phyloP scores from a whole-genome alignment of 2,329 filamentous ascomycete genomes.

The Sporothrix luriei region DNA sequence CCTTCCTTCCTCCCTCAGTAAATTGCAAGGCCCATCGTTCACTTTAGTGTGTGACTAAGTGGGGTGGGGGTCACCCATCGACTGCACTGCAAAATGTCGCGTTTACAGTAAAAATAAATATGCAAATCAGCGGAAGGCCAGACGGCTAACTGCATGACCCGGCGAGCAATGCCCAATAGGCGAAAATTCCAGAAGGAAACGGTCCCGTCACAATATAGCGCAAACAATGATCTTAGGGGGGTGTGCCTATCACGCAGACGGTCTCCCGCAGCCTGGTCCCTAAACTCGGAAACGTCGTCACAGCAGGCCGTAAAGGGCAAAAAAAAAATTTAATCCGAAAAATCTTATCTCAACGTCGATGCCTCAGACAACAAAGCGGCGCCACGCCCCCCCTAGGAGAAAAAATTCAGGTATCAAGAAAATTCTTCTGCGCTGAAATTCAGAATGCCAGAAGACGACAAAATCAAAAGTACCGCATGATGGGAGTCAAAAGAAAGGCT shows the following conservation, averaged over 20 bases:
- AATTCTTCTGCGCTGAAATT: slow-evolving; percentile 3
- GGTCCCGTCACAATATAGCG: not conserved
- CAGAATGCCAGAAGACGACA: slow-evolving; percentile 6
- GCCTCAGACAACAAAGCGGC: slow-evolving; percentile 28
- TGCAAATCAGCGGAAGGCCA: slow-evolving; percentile 15
- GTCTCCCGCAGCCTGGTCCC: slow-evolving; percentile 10
- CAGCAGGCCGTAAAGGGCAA: slow-evolving; percentile 4
- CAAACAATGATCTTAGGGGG: not conserved
- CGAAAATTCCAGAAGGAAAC: slow-evolving; percentile 13
- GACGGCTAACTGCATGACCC: slow-evolving; percentile 17
- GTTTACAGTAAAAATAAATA: slow-evolving; percentile 11
- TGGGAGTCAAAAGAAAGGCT: slow-evolving; percentile 11
- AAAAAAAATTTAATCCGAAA: slow-evolving; percentile 26
- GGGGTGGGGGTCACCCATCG: slow-evolving; percentile 23
- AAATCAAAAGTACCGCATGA: not conserved
- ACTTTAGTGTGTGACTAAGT: slow-evolving; percentile 23
- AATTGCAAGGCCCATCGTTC: not conserved
- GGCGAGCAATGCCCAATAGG: slow-evolving; percentile 9
- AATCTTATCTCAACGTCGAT: slow-evolving; percentile 35
- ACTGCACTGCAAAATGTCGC: slow-evolving; percentile 16
- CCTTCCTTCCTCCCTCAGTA: not conserved
- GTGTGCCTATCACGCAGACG: slow-evolving; percentile 20
- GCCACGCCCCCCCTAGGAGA: not conserved
- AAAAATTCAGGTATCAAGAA: slow-evolving; percentile 24
- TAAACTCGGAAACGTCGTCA: slow-evolving; percentile 25